Conservation (phyloP, 2,329 filamentous ascomycete species). For the Nemania sp. region DNA sequence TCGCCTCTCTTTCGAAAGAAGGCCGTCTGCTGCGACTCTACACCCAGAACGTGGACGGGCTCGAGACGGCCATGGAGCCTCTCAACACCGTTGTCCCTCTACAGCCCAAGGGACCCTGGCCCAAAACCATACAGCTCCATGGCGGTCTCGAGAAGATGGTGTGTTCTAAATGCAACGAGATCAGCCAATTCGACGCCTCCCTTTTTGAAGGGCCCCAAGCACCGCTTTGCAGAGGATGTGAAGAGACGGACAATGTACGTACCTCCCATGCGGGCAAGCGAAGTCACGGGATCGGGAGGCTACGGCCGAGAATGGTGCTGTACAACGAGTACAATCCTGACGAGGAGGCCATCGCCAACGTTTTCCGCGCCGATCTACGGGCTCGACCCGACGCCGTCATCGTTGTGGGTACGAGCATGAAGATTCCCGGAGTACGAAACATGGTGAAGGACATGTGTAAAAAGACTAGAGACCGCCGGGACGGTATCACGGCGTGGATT, state of each 20-base stretch:
- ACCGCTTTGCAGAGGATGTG: conserved; percentile 77
- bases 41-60: conserved; percentile 94
- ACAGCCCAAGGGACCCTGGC: conserved; percentile 85
- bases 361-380: conserved; percentile 83
- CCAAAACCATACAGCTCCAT: conserved; percentile 88
- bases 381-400: conserved; percentile 87
- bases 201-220: conserved; percentile 85
- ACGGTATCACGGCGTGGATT: conserved; percentile 92
- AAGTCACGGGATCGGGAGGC: conserved; percentile 87
- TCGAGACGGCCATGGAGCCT: conserved; percentile 83
- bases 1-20: conserved; percentile 87
- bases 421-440: conserved; percentile 88
- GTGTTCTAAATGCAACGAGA: conserved; percentile 85
- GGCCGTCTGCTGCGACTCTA: conserved; percentile 88
- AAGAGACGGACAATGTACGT: conserved; percentile 74
- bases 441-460: conserved; percentile 91
- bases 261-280: conserved; percentile 79
- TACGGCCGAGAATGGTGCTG: conserved; percentile 90
- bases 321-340: conserved; percentile 98
- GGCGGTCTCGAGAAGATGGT: conserved; percentile 95
- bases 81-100: conserved; percentile 81
- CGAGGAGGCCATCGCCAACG: conserved; percentile 91
- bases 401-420: conserved; percentile 93
- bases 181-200: conserved; percentile 75
- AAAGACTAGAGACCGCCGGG: conserved; percentile 77